Base-by-base conservation (phyloP, 169 alveolate genomes). In the Ichthyophthirius multifiliis region DNA sequence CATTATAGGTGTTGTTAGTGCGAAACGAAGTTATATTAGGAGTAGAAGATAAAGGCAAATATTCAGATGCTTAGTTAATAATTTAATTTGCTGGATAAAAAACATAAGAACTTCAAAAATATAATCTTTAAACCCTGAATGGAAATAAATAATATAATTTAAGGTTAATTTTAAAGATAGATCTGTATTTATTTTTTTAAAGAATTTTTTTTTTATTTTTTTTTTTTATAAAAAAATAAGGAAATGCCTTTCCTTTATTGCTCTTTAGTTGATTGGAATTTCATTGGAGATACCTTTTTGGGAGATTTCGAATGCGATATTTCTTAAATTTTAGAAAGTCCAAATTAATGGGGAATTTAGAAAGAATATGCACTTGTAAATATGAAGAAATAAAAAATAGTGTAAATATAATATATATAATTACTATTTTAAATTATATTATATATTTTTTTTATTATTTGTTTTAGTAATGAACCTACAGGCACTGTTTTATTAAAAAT, bases 261-360 rank as follows among this genome's bases (percentile, higher is more conserved):
- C 18, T 27, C 1, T 0, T 18, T 55, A 55, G 71, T 27, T 3
- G 71, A 55, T 55, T 23, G 31, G 10, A 55, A 55, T 27, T 27
- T n/a, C n/a, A n/a, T n/a, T n/a, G n/a, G n/a, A 15, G 35, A 65
- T 13, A n/a, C 3, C 13, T 35, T 67, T 34, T n/a, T 18, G 45
- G 77, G 77, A 35, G 77, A 67, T 20, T 67, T 67, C 41, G 77
- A 67, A 23, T 35, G 62, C 7, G 46, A 67, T 20, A 67, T 67
- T 5, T 34, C 55, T 16, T 35, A 32, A 9, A 39, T 67, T 0
- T 7, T 67, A 13, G 77, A 67, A 4, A 37, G 41, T 9, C 62
- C 77, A 12, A 39, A 67, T 39, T 18, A 32, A 18, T 67, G 77
- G 77, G 32, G 20, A 1, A 67, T 67, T 13, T 32, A 67, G 41